These are phyloP conservation scores for Chaetoceros tenuissimus DNA, from an alignment of 108 stramenopile species.

Conservation along the genomic window DNA sequence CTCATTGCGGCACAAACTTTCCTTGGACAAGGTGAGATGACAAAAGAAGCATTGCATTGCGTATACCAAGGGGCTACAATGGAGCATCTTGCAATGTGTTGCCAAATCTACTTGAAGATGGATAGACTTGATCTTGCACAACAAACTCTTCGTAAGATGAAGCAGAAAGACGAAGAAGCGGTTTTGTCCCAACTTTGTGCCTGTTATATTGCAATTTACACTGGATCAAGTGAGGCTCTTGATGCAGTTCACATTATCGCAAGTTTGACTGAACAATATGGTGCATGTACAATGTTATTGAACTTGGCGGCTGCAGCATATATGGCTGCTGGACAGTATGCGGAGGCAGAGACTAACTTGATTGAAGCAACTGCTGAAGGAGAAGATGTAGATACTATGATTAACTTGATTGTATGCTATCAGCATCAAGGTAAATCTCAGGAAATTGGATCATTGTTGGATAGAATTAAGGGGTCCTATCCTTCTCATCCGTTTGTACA, in stretches of 20 bases:
- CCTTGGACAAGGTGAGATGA: conserved; percentile 56
- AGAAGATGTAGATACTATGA: conserved; percentile 81
- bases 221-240: conserved; percentile 57
- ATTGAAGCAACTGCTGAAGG: conserved; percentile 52
- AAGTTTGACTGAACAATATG: conserved; percentile 93
- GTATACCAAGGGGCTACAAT: conserved; percentile 75
- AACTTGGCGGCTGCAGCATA: conserved; percentile 85
- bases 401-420: conserved; percentile 83
- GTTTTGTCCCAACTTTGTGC: conserved; percentile 86
- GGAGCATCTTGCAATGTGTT: conserved; percentile 77
- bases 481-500: conserved; percentile 55
- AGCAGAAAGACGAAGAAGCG: conserved; percentile 87
- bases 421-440: conserved; percentile 73
- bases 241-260: conserved; percentile 88
- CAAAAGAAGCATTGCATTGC: conserved; percentile 87
- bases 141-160: conserved; percentile 52
- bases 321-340: conserved; percentile 82
- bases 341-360: conserved; percentile 71
- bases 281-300: conserved; percentile 75
- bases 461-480: conserved; percentile 37
- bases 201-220: conserved; percentile 78
- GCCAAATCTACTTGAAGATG: conserved; percentile 91
- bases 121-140: conserved; percentile 91
- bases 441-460: conserved; percentile 11
- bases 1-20: conserved; percentile 85